Conservation (phyloP, 2,329 filamentous ascomycete genomes). For the Colletotrichum lini region DNA sequence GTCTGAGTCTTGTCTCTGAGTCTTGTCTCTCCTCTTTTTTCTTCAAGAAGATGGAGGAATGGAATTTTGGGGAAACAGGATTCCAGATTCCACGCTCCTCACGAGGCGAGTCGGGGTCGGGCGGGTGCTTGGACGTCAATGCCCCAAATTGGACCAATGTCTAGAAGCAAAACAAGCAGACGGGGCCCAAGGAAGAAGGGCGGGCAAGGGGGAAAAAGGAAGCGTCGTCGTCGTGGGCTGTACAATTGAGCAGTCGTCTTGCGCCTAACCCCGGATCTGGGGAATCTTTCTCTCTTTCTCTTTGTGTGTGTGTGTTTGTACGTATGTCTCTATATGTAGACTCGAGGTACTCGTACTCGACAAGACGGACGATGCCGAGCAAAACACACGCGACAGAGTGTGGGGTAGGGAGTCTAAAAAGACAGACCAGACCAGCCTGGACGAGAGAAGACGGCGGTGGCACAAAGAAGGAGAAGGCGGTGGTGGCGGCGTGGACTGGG, state of each 20-base stretch:
- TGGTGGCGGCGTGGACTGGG: conserved; percentile 2
- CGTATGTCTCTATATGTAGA: too few relatives aligned
- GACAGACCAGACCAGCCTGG: conserved; percentile 7
- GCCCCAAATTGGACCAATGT: conserved; percentile 4
- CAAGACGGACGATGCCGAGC: conserved; percentile 3
- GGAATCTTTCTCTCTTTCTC: too few relatives aligned
- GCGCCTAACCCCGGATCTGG: too few relatives aligned
- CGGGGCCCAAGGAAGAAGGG: background rate
- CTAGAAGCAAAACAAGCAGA: conserved; percentile 1
- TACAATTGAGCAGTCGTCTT: background rate
- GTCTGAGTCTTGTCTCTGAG: conserved; percentile 13
- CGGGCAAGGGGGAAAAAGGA: background rate
- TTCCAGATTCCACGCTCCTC: conserved; percentile 20
- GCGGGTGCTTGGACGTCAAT: conserved; percentile 10
- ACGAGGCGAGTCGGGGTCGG: background rate
- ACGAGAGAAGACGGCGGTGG: background rate
- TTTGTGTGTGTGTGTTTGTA: too few relatives aligned
- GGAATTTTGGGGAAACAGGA: background rate
- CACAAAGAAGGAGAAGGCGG: conserved; percentile 21
- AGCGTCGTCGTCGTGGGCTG: background rate
- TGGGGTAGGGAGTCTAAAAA: conserved; percentile 27
- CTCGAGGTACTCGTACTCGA: background rate
- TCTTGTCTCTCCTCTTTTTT: conserved; percentile 34
- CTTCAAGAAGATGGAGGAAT: conserved; percentile 28
- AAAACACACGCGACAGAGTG: conserved; percentile 33